Conservation (phyloP, 257 asterid genomes). For the Misopates orontium region DNA sequence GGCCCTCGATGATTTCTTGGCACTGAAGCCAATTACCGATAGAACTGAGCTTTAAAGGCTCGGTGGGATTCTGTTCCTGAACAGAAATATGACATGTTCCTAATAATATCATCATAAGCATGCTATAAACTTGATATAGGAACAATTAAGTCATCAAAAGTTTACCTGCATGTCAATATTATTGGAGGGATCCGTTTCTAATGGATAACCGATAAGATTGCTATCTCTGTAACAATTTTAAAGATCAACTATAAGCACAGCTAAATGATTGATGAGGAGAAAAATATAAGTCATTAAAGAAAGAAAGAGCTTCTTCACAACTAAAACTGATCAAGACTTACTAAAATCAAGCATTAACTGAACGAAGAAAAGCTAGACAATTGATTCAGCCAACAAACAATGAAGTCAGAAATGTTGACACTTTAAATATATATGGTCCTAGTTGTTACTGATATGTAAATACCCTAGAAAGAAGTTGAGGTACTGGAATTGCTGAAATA, state of each 20-base stretch:
- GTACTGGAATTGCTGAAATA: too few species aligned
- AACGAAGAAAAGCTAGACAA: too few species aligned
- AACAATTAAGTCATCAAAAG: slow-evolving; percentile 23
- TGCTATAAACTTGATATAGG: slow-evolving; percentile 19
- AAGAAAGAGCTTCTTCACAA: slow-evolving; percentile 20
- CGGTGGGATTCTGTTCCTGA: slow-evolving; percentile 42
- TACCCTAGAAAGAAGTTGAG: too few species aligned
- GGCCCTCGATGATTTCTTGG: slow-evolving; percentile 55
- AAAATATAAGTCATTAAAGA: not conserved
- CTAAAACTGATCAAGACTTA: not conserved
- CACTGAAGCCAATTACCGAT: slow-evolving; percentile 93
- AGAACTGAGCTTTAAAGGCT: slow-evolving; percentile 41
- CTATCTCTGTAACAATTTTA: slow-evolving; percentile 50
- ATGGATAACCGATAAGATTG: slow-evolving; percentile 46
- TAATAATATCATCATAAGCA: not conserved
- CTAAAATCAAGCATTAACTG: not conserved
- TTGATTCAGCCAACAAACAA: too few species aligned
- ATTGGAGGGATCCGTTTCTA: slow-evolving; percentile 38
- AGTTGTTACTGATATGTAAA: too few species aligned
- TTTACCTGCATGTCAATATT: slow-evolving; percentile 49
- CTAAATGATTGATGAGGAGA: slow-evolving; percentile 11
- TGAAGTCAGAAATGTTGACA: too few species aligned
- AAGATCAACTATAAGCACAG: slow-evolving; percentile 29
- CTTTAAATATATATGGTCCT: too few species aligned
- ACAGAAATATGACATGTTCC: not conserved